Percentiles rank a stretch among this genome's conserved stretches.
Conservation (phyloP, 495 filamentous ascomycete genomes). For the Elasticomyces elasticus region DNA sequence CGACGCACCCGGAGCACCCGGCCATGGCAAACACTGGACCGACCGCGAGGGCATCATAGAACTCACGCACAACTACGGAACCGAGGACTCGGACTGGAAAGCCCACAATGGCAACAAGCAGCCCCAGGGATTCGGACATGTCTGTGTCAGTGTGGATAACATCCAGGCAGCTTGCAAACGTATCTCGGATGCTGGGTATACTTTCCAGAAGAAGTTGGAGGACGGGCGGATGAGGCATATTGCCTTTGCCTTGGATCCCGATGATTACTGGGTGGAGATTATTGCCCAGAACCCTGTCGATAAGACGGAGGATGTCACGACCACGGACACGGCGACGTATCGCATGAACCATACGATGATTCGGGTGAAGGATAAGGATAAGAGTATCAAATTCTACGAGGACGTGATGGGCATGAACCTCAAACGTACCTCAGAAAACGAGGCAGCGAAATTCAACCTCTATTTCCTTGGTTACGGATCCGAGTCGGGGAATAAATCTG, state of each 20-base stretch:
- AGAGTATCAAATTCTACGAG: constrained; percentile 79
- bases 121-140: constrained; percentile 85
- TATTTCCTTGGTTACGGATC: constrained; percentile 82
- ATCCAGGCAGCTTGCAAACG: constrained; percentile 71
- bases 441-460: constrained; percentile 67
- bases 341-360: constrained; percentile 67
- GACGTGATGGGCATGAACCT: constrained; percentile 82
- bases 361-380: constrained; percentile 80
- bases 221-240: constrained; percentile 85
- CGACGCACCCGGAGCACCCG: constrained; percentile 50
- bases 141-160: constrained; percentile 48
- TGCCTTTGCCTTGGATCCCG: constrained; percentile 87
- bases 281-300: constrained; percentile 36
- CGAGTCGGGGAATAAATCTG: constrained; percentile 39
- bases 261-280: constrained; percentile 65
- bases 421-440: constrained; percentile 59
- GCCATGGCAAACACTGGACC: constrained; percentile 54
- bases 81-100: constrained; percentile 75
- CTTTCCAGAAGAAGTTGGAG: constrained; percentile 84
- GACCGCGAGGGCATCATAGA: constrained; percentile 86
- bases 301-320: constrained; percentile 43
- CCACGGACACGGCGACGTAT: constrained; percentile 45
- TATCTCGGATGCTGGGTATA: constrained; percentile 79
- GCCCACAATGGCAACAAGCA: constrained; percentile 84
- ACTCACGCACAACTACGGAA: constrained; percentile 95